These are phyloP conservation scores for Balakata baccata DNA, from an alignment of 345 rosid genomes.

Conservation along the genomic window DNA sequence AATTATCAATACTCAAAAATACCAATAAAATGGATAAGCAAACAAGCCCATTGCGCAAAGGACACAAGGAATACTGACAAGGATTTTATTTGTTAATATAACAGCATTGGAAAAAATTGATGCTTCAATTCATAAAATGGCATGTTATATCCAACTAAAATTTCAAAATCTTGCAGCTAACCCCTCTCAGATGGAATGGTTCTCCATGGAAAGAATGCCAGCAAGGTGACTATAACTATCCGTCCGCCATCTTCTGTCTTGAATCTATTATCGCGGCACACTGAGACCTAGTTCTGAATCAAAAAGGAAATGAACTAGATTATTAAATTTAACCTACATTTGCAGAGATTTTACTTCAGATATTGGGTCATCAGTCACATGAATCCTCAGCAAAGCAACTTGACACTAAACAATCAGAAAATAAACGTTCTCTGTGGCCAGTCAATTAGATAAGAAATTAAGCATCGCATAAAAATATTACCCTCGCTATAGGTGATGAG, in stretches of 20 bases:
- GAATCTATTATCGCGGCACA: constrained; percentile 60
- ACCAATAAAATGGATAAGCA: background rate
- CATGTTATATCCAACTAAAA: background rate
- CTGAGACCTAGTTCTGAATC: constrained; percentile 69
- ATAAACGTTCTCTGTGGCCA: background rate
- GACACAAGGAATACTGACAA: background rate
- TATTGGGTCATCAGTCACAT: background rate
- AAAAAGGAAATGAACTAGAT: constrained; percentile 10
- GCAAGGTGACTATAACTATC: constrained; percentile 7
- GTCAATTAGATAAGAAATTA: background rate
- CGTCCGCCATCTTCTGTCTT: constrained; percentile 21
- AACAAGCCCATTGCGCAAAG: too few relatives aligned
- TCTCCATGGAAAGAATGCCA: constrained; percentile 3
- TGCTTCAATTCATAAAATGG: background rate
- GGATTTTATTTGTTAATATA: background rate
- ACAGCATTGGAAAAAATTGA: background rate
- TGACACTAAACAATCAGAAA: background rate
- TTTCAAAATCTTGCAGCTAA: constrained; percentile 10
- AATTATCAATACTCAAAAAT: background rate
- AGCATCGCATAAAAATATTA: background rate
- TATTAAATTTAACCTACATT: constrained; percentile 13
- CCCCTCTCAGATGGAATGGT: constrained; percentile 4
- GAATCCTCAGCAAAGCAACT: background rate
- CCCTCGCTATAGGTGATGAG: background rate
- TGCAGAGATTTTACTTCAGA: background rate